Base-by-base conservation (phyloP, 441 rosid species). In the Gossypium davidsonii region DNA sequence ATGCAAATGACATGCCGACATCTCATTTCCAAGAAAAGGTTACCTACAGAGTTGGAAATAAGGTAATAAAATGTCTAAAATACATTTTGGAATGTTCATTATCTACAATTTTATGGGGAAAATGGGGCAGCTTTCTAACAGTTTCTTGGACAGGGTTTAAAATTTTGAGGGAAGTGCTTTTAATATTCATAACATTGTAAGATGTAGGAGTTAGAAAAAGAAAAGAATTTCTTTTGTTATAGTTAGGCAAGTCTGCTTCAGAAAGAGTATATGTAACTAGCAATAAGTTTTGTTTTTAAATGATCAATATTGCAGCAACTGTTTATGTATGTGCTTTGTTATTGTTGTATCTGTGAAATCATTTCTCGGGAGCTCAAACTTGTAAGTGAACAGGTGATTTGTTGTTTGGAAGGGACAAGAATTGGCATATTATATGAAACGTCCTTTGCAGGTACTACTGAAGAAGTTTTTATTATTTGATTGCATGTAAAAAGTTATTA, bases 401-500 rank as follows among this genome's bases (percentile, higher is more conserved):
- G 86, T 81, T 90, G 97, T 79, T 76, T 95, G 82, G 98, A 90
- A 78, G 97, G 97, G 63, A 86, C 93, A 34, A 89, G 99, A 83
- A 90, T 95, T 75, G 99, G 99, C 72, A 90, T 95, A 77, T 94
- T 82, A 80, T 95, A 90, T 72, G 98, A 91, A 88, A 91, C 97
- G 55, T 85, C 95, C 81, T 89, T 80, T 81, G 98, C 98, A 86
- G 99, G 99, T 91, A 85, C 62, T 65, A 59, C 34, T 57, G 62
- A 67, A 70, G 73, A 53, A 49, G 25, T 39, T 20, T 68, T 23
- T 39, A 57, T 58, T 17, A 14, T 71, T 57, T 18, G 74, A 39
- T 49, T 8, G 21, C 58, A 15, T 26, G 59, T 49, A 49, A 49
- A 49, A 3, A 26, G 39, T 48, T 48, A 67, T 25, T 26, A 51